Conservation (phyloP, 306 rosid genomes). For the Psophocarpus tetragonolobus region DNA sequence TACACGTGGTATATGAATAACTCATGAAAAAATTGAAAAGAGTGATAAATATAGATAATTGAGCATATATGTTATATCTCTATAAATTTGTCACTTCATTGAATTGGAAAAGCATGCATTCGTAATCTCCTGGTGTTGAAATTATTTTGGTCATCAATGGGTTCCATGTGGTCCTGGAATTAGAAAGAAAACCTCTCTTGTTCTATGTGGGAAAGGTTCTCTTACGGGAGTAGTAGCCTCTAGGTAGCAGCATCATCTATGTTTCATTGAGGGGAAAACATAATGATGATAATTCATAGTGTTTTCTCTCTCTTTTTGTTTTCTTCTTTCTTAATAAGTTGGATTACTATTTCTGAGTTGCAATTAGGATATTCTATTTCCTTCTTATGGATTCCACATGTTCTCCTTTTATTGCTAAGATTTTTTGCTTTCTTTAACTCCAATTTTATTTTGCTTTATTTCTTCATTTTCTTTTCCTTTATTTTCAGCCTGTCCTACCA, state of each 20-base stretch:
- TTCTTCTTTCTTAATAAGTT: slow-evolving; percentile 9
- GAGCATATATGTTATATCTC: slow-evolving; percentile 32
- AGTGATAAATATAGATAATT: slow-evolving; percentile 9
- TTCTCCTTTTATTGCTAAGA: neutral
- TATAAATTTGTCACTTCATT: slow-evolving; percentile 25
- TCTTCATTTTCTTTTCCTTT: neutral
- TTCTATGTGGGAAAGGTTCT: slow-evolving; percentile 30
- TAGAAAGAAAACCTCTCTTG: slow-evolving; percentile 2
- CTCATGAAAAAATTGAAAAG: no score
- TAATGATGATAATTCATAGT: slow-evolving; percentile 27
- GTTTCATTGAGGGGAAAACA: slow-evolving; percentile 24
- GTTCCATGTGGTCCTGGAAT: slow-evolving; percentile 30
- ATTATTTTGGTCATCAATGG: slow-evolving; percentile 12
- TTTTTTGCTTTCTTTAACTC: neutral
- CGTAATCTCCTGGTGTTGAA: neutral
- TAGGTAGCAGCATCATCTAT: slow-evolving; percentile 35
- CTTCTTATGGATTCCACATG: slow-evolving; percentile 2
- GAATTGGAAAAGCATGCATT: slow-evolving; percentile 6
- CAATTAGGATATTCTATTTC: neutral
- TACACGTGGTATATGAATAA: no score
- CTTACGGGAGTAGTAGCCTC: slow-evolving; percentile 4
- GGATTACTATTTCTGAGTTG: slow-evolving; percentile 26
- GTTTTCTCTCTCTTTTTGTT: slow-evolving; percentile 7
- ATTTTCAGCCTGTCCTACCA: neutral
- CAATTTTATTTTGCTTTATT: neutral